Percentiles rank a stretch among this genome's conserved stretches.
Evolutionary conservation across 1,284 basidiomycete genomes (phyloP).

Genomic region (Tilletiaria anomala): DNA sequence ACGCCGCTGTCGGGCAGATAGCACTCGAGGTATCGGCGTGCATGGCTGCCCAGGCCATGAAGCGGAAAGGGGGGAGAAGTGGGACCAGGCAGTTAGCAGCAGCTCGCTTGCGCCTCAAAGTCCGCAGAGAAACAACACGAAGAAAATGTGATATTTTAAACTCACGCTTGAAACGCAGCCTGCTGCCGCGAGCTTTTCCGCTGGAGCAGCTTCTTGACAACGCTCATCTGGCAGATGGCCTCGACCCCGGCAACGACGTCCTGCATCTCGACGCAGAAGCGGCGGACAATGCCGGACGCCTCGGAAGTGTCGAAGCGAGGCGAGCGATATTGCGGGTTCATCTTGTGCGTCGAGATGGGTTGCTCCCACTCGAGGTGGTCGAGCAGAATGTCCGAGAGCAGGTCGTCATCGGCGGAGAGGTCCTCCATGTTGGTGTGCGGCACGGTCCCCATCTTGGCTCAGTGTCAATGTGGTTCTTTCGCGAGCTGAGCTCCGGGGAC

Average conservation of each 20-base stretch:
- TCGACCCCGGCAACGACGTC: constrained; percentile 25
- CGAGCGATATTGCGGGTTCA: constrained; percentile 33
- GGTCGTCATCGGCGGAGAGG: constrained; percentile 35
- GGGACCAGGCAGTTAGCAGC: too few species aligned
- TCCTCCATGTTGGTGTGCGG: constrained; percentile 28
- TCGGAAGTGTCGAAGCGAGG: constrained; percentile 29
- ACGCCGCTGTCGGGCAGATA: constrained; percentile 36
- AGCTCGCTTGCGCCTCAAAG: too few species aligned
- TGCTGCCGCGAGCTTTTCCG: constrained; percentile 25
- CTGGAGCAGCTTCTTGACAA: constrained; percentile 25
- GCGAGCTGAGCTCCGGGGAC: too few species aligned
- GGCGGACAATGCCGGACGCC: constrained; percentile 23
- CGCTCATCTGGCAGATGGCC: constrained; percentile 22
- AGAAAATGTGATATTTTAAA: background rate
- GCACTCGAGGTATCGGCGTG: constrained; percentile 33
- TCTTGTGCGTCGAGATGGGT: constrained; percentile 37
- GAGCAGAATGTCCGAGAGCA: constrained; percentile 36
- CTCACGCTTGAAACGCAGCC: constrained; percentile 12
- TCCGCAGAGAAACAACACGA: too few species aligned
- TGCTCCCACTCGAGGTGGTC: constrained; percentile 38
- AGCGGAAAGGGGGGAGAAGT: too few species aligned
- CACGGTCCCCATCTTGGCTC: too few species aligned
- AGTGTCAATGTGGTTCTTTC: too few species aligned
- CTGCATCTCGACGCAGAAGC: constrained; percentile 23
- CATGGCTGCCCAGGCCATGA: constrained; percentile 9